Conservation (phyloP, 768 basidiomycete species). For the Termitomyces sp. region DNA sequence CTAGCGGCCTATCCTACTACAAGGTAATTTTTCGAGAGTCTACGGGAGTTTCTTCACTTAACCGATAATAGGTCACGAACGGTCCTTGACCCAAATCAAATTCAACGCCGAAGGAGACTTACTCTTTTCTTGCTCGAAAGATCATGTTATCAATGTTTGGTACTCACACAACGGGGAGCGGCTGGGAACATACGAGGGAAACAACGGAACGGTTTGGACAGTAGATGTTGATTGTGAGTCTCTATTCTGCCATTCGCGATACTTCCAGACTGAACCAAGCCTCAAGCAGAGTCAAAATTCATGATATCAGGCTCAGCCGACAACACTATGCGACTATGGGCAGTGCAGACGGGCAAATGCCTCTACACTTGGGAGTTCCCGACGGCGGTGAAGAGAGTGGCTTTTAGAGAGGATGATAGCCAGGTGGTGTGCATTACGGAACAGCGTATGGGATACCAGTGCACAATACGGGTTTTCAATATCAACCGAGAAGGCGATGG, state of each 20-base stretch:
- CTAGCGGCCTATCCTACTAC: slow-evolving; percentile 70
- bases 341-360: slow-evolving; percentile 84
- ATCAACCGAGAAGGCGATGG: slow-evolving; percentile 83
- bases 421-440: slow-evolving; percentile 92
- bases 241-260: not conserved
- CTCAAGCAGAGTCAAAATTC: slow-evolving; percentile 70
- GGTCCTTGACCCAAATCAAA: slow-evolving; percentile 95
- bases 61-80: slow-evolving; percentile 75
- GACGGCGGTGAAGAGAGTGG: slow-evolving; percentile 94
- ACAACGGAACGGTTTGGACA: slow-evolving; percentile 97
- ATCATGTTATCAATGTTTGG: slow-evolving; percentile 94
- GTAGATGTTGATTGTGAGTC: slow-evolving; percentile 90
- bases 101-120: slow-evolving; percentile 97
- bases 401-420: slow-evolving; percentile 81
- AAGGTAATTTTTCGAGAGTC: slow-evolving; percentile 36
- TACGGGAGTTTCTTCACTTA: not conserved
- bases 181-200: slow-evolving; percentile 91
- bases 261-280: not conserved
- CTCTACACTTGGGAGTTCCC: slow-evolving; percentile 97
- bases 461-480: slow-evolving; percentile 85
- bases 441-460: slow-evolving; percentile 91
- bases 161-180: slow-evolving; percentile 96
- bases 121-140: slow-evolving; percentile 94
- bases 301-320: slow-evolving; percentile 92
- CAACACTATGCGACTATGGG: slow-evolving; percentile 89